Evolutionary conservation across 192 early-diverging fungal genomes (phyloP), one percentile per base, ranked within the genome.

Genomic region (Rhizophagus sp.): DNA sequence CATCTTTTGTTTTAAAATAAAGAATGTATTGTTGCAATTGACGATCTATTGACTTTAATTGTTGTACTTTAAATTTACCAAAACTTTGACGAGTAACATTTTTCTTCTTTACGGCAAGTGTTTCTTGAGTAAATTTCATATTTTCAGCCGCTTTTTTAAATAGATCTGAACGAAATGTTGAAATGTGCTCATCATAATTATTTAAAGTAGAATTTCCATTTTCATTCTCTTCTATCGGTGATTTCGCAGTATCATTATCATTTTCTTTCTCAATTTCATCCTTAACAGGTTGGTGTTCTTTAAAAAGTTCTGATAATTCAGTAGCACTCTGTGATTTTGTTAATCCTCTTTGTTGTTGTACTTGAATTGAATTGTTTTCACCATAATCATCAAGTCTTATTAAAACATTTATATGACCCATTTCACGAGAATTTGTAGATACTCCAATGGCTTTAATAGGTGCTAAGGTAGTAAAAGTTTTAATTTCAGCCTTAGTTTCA

Each of bases 111-210:
- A 9, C 15, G 1, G 66, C 49, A 44, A 79, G 78, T 19, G 44
- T 24, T 62, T 79, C 52, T 71, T 71, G 67, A 71, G 50, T 79
- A 62, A 71, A 79, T 71, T 62, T 79, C 11, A 67, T 67, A 30
- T 79, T 24, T 79, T 79, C 78, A 17, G 17, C 78, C 9, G 78
- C 78, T 79, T 71, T 68, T 62, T 71, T 44, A 71, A 79, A 79
- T 41, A 79, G 62, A 30, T 79, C 68, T 41, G 78, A 36, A 41
- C 50, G 68, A 71, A 79, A 79, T 12, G 33, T 70, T 39, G 68
- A 70, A 6, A 39, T 41, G 6, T 11, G 64, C 15, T 65, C 27
- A 64, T 25, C 22, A 65, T 65, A 22, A 30, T 65, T 65, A 15
- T 65, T 19, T 41, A 27, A 2, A 2, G 68, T 44, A 70, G 44